Base-by-base conservation (phyloP, 306 rosid genomes). In the Malus orientalis region DNA sequence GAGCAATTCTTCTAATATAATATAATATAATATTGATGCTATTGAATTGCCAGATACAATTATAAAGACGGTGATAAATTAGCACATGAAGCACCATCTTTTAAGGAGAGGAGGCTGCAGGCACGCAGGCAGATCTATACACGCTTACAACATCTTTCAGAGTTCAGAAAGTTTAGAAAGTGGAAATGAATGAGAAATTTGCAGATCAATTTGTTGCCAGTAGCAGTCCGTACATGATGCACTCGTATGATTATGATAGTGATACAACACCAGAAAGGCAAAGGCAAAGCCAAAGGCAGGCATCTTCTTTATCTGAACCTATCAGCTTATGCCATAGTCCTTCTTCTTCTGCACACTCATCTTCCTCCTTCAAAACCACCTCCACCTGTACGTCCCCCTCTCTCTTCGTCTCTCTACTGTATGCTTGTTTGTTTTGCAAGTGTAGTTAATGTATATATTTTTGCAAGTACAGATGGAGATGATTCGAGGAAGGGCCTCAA, bases 261-360 rank as follows among this genome's bases (percentile, higher is more conserved):
- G 78, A 38, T 54, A 80, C 71, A 47, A 73, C 78, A 27, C 77
- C 75, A 54, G 63, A 51, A 53, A 74, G 74, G 18, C 60, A 61
- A 5, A 30, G 38, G 14, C 49, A 30, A 51, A 80, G 29, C 47
- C 54, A 36, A 18, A 0, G 20, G 22, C 61, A 57, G 61, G 42
- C 77, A 73, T 66, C 75, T 32, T 36, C 83, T 38, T 27, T 78
- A 8, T 80, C 89, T 3, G 82, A 78, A 51, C 76, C 79, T 64
- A 81, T 66, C 12, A 80, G 86, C 76, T 67, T 75, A 14, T 47
- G 72, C 58, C 82, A 74, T 13, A 84, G 77, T 58, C 84, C 80
- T 6, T 45, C 69, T 73, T 27, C 29, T 27, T 79, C 68, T 69
- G 89, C 76, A 14, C 22, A 29, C 42, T 38, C 68, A 49, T 49